Conservation (phyloP, 179 eudicot genomes). For the Heliamphora pulchella region DNA sequence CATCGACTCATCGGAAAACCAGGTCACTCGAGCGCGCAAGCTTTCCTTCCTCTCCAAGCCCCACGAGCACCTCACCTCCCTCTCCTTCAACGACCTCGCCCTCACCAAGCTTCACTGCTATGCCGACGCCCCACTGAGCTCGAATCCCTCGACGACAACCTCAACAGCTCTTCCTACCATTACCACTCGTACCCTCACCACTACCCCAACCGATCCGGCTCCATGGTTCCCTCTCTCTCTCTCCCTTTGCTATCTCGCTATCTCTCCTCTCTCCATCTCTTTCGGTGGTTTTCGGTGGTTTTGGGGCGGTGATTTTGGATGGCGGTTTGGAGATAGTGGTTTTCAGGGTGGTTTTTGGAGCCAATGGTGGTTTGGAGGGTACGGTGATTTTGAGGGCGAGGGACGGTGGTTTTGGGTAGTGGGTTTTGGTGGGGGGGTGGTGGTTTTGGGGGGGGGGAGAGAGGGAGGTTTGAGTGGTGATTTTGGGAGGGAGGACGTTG, state of each 20-base stretch:
- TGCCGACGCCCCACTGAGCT: conserved; percentile 56
- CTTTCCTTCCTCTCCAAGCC: conserved; percentile 54
- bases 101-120: conserved; percentile 79
- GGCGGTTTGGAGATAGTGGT: too few species aligned
- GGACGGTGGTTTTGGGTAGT: too few species aligned
- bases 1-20: conserved; percentile 14
- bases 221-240: conserved; percentile 63
- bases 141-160: conserved; percentile 38
- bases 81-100: conserved; percentile 65
- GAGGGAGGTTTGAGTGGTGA: too few species aligned
- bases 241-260: conserved; percentile 52
- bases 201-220: conserved; percentile 49
- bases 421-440: too few species aligned
- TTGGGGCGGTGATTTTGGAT: too few species aligned
- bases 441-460: too few species aligned
- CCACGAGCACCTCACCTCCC: conserved; percentile 77
- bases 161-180: conserved; percentile 36
- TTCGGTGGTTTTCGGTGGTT: too few species aligned
- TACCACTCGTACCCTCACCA: conserved; percentile 53
- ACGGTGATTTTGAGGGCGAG: too few species aligned
- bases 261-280: too few species aligned
- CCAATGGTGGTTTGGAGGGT: too few species aligned
- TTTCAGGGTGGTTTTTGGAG: too few species aligned
- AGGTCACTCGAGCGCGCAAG: conserved; percentile 46
- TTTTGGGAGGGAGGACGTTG: too few species aligned